These are phyloP conservation scores for Xylaria sp. DNA, from an alignment of 2,329 filamentous ascomycete genomes.

Conservation along the genomic window DNA sequence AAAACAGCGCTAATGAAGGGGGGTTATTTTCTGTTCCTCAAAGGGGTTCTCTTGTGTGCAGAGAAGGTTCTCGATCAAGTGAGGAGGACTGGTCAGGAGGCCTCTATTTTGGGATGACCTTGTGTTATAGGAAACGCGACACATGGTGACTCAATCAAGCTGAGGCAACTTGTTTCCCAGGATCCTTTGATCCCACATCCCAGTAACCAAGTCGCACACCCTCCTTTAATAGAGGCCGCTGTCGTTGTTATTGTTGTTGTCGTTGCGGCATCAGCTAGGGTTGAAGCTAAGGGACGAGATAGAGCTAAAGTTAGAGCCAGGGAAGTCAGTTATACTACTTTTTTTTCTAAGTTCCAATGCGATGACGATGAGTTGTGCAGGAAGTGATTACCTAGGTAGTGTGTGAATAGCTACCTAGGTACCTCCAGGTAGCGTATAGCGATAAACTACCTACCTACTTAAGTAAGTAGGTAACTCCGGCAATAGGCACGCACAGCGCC, in stretches of 20 bases:
- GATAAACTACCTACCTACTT: background rate
- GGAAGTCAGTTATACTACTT: no score
- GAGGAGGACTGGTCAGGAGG: background rate
- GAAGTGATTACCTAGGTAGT: background rate
- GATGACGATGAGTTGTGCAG: background rate
- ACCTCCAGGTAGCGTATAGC: background rate
- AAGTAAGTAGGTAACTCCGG: background rate
- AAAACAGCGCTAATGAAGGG: background rate
- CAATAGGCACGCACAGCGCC: background rate
- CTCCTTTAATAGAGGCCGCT: background rate
- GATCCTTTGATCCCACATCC: background rate
- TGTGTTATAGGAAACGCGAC: background rate
- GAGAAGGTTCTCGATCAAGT: background rate
- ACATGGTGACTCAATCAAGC: conserved; percentile 3
- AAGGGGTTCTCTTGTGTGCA: background rate
- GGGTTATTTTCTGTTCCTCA: background rate
- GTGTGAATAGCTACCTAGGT: background rate
- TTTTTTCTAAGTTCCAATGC: background rate
- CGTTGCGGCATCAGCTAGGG: background rate
- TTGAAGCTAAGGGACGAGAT: background rate
- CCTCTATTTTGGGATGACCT: background rate
- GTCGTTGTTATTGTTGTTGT: background rate
- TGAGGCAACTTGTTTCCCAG: background rate
- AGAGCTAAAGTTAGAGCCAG: no score
- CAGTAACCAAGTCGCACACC: background rate